Evolutionary conservation across 495 filamentous ascomycete genomes (phyloP).

Genomic region (Hypoxylon perforatum): DNA sequence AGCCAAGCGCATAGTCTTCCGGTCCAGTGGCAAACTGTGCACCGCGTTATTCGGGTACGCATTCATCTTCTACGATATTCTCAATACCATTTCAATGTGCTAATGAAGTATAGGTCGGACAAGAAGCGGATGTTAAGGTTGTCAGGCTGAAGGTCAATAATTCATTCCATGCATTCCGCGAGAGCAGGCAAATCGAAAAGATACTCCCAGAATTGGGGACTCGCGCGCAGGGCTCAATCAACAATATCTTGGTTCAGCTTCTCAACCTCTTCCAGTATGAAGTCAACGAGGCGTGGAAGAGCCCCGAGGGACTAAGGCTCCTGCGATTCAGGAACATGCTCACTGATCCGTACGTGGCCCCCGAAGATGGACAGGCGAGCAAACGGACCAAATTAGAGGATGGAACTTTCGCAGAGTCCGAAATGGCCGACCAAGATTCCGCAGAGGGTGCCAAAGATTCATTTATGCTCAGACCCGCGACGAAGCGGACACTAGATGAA

Average conservation of each 20-base stretch:
- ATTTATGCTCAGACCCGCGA: background rate
- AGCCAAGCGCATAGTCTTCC: conserved; percentile 37
- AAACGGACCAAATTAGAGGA: conserved; percentile 4
- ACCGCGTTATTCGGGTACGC: conserved; percentile 45
- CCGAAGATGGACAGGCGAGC: conserved; percentile 4
- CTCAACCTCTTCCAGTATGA: conserved; percentile 43
- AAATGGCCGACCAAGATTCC: background rate
- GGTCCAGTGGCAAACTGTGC: conserved; percentile 39
- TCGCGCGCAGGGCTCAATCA: conserved; percentile 33
- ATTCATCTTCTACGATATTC: background rate
- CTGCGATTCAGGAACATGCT: conserved; percentile 22
- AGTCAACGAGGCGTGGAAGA: conserved; percentile 32
- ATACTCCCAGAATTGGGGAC: conserved; percentile 41
- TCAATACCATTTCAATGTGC: background rate
- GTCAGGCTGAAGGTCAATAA: conserved; percentile 40
- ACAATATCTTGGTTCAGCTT: conserved; percentile 28
- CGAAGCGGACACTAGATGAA: background rate
- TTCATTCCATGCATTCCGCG: conserved; percentile 37
- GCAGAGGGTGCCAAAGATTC: conserved; percentile 8
- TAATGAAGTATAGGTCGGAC: conserved; percentile 40
- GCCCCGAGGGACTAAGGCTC: conserved; percentile 23
- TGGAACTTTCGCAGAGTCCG: background rate
- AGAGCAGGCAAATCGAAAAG: conserved; percentile 44
- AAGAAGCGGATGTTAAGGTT: conserved; percentile 37
- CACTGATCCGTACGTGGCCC: background rate